Percentiles rank a stretch among this genome's conserved stretches.
Conservation (phyloP, 768 basidiomycete species). For the Phaeotremella fagi region DNA sequence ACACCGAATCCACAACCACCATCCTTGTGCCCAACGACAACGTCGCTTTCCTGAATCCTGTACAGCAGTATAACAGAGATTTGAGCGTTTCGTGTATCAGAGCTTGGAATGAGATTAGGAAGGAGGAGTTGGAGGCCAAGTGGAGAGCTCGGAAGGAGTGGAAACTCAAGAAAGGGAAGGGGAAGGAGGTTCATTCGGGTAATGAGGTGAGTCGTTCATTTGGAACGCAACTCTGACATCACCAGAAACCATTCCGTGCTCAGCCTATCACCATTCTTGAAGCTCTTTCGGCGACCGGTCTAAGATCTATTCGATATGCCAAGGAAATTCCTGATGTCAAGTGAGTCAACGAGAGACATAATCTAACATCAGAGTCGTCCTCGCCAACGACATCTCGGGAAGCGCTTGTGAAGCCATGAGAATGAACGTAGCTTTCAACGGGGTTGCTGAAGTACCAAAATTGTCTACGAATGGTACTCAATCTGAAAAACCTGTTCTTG, state of each 20-base stretch:
- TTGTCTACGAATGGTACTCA: neutral
- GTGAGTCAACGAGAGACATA: slow-evolving; percentile 52
- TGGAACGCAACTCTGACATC: neutral
- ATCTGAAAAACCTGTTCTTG: slow-evolving; percentile 21
- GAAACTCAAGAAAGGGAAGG: slow-evolving; percentile 54
- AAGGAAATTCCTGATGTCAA: slow-evolving; percentile 89
- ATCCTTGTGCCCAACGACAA: slow-evolving; percentile 69
- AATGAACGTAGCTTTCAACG: slow-evolving; percentile 78
- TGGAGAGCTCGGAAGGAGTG: slow-evolving; percentile 53
- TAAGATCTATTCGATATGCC: slow-evolving; percentile 93
- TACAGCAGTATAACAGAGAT: slow-evolving; percentile 98
- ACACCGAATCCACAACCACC: slow-evolving; percentile 47
- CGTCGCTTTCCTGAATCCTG: slow-evolving; percentile 91
- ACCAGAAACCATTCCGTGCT: slow-evolving; percentile 22
- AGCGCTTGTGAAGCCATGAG: slow-evolving; percentile 79
- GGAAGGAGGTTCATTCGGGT: slow-evolving; percentile 30
- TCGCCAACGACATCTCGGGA: slow-evolving; percentile 88
- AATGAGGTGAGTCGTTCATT: slow-evolving; percentile 18
- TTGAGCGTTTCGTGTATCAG: slow-evolving; percentile 83
- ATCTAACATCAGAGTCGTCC: slow-evolving; percentile 63
- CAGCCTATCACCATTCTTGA: slow-evolving; percentile 77
- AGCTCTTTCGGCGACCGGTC: slow-evolving; percentile 89
- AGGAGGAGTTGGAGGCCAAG: slow-evolving; percentile 29
- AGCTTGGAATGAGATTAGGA: slow-evolving; percentile 70
- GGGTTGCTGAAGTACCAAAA: slow-evolving; percentile 51